A percentile compares a stretch with the other conserved stretches of the same genome.
Evolutionary conservation across 495 filamentous ascomycete species (phyloP).

Genomic region (Podospora australis): DNA sequence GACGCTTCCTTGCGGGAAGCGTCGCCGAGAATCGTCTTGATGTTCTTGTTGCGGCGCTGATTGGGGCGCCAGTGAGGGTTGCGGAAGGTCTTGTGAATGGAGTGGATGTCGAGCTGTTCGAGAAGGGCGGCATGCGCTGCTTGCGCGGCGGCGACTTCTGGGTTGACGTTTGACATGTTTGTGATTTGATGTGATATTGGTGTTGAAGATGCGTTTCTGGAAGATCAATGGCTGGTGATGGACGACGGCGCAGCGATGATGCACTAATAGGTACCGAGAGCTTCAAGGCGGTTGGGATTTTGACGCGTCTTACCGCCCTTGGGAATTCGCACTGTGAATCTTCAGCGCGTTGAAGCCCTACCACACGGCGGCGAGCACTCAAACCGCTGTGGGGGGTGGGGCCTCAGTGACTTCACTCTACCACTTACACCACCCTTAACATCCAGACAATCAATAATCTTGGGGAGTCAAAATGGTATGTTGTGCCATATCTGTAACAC

Average conservation of each 20-base stretch:
- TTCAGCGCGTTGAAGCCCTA: not conserved
- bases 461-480: conserved; percentile 3
- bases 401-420: not conserved
- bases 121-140: conserved; percentile 57
- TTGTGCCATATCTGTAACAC: no score
- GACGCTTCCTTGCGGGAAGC: conserved; percentile 75
- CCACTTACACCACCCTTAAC: not conserved
- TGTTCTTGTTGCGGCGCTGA: conserved; percentile 93
- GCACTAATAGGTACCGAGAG: not conserved
- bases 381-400: conserved; percentile 7
- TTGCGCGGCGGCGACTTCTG: conserved; percentile 34
- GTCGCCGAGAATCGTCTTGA: conserved; percentile 94
- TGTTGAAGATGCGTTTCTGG: conserved; percentile 1
- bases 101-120: conserved; percentile 80
- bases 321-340: conserved; percentile 12
- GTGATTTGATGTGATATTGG: conserved; percentile 13
- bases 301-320: conserved; percentile 21
- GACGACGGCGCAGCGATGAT: not conserved
- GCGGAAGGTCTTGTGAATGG: conserved; percentile 77
- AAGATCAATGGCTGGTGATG: not conserved
- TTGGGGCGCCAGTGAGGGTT: conserved; percentile 84
- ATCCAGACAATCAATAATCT: not conserved
- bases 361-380: not conserved
- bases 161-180: conserved; percentile 24
- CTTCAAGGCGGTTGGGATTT: conserved; percentile 5